These are phyloP conservation scores for Hyaloperonospora brassicae DNA, from an alignment of 352 stramenopile genomes.

Conservation along the genomic window DNA sequence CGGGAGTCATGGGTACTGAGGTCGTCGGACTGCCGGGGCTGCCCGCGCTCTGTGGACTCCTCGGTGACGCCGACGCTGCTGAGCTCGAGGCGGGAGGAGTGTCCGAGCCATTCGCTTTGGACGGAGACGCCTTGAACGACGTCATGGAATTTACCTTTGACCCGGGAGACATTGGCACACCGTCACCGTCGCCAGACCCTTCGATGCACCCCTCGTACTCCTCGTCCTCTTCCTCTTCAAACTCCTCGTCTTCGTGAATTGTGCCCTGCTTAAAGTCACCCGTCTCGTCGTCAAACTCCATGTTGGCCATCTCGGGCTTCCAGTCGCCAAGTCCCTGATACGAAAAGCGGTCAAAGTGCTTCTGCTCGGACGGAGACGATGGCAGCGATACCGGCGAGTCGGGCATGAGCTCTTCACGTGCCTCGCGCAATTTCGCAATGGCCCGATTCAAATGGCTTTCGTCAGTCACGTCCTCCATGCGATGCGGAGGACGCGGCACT, in stretches of 20 bases:
- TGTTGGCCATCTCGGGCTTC: conserved; percentile 56
- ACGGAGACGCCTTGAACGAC: conserved; percentile 25
- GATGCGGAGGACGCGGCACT: conserved; percentile 58
- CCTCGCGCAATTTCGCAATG: conserved; percentile 62
- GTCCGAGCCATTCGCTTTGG: conserved; percentile 27
- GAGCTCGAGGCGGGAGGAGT: conserved; percentile 31
- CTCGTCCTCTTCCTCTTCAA: conserved; percentile 32
- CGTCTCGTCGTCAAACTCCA: conserved; percentile 51
- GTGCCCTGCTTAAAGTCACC: conserved; percentile 48
- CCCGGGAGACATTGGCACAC: conserved; percentile 28
- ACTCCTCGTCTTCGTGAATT: conserved; percentile 58
- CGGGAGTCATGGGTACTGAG: conserved; percentile 23
- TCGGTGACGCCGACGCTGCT: conserved; percentile 30
- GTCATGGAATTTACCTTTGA: conserved; percentile 36
- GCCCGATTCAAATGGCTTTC: conserved; percentile 54
- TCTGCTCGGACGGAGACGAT: conserved; percentile 54
- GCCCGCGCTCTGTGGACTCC: conserved; percentile 31
- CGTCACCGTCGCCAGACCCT: conserved; percentile 26
- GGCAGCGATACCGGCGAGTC: conserved; percentile 60
- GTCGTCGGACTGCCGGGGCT: conserved; percentile 30
- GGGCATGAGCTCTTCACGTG: conserved; percentile 62
- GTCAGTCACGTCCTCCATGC: conserved; percentile 63
- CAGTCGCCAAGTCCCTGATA: conserved; percentile 56
- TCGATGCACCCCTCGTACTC: conserved; percentile 6
- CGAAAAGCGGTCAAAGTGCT: conserved; percentile 71